Evolutionary conservation across 306 rosid genomes (phyloP), one percentile per base, ranked within the genome.

Genomic region (Cotoneaster glaucophyllus): DNA sequence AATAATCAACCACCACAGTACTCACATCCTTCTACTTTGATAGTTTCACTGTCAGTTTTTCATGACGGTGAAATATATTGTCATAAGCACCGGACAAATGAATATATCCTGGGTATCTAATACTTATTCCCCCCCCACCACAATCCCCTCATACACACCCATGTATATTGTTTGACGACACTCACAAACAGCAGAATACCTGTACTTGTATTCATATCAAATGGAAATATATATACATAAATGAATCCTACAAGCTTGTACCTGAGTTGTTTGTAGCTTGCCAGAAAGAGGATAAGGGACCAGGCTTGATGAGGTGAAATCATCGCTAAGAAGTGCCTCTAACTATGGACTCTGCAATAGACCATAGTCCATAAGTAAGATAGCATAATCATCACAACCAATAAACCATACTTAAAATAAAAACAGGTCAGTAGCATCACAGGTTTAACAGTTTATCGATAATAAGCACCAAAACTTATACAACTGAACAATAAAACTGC

Each of bases 191-290:
- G 64, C 11, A 28, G 32, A 48, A 48, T 15, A 48, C 21, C 6
- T 2, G 54, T 48, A 48, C 54, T 48, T 48, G 18, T 17, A 17
- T 15, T 15, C n/a, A 54, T 21, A 31, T 48, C 44, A n/a, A 71
- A 11, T 12, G 19, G 6, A 4, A 3, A 22, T 1, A 22, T 3
- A 71, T 5, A 10, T 37, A 57, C 3, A 15, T 39, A 9, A 58
- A 31, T 19, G 14, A 32, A 32, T 19, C 7, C 12, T 18, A 73
- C 5, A 59, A 59, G 57, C 15, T 18, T n/a, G 32, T 32, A 43
- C 77, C 58, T 58, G 41, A 57, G 64, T 72, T 58, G 25, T 72
- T 9, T 57, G 39, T 39, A 72, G 25, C 76, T 72, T 72, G 34
- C 53, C 66, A 14, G 53, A 44, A 57, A 15, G 37, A 31, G 56